Conservation (phyloP, 768 basidiomycete genomes). For the Termitomyces sp. region DNA sequence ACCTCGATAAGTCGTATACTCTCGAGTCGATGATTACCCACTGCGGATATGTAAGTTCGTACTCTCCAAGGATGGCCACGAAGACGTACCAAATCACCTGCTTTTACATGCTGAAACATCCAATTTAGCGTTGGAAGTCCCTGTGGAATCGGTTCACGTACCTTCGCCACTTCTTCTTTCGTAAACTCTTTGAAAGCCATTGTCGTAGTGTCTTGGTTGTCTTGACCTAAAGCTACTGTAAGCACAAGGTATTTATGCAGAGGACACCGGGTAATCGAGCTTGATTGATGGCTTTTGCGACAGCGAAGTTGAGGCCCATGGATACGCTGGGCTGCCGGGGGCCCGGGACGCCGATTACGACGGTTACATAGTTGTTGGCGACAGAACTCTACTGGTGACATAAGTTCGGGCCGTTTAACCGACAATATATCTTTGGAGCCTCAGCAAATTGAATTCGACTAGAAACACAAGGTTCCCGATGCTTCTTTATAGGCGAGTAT, state of each 20-base stretch:
- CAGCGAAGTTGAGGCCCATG: neutral
- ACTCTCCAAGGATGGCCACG: neutral
- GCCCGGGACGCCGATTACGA: too few species aligned
- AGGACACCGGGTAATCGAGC: conserved; percentile 9
- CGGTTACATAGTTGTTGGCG: too few species aligned
- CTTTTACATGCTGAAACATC: conserved; percentile 8
- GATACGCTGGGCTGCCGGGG: neutral
- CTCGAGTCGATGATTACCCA: conserved; percentile 21
- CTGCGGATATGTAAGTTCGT: neutral
- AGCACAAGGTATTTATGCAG: conserved; percentile 4
- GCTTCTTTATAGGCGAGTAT: conserved; percentile 37
- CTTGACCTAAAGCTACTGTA: neutral
- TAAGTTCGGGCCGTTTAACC: neutral
- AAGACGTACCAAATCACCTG: conserved; percentile 13
- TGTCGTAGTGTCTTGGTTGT: neutral
- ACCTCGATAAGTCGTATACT: conserved; percentile 71
- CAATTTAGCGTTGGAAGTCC: neutral
- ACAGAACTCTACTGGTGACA: neutral
- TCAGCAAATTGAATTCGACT: neutral
- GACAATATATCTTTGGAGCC: neutral
- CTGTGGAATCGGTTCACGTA: neutral
- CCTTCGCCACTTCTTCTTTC: conserved; percentile 15
- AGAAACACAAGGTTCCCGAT: neutral
- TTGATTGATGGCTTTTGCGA: neutral
- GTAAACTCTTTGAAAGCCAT: conserved; percentile 14